phyloP scores from a whole-genome alignment of 768 basidiomycete species.

The Boletus coccyginus region DNA sequence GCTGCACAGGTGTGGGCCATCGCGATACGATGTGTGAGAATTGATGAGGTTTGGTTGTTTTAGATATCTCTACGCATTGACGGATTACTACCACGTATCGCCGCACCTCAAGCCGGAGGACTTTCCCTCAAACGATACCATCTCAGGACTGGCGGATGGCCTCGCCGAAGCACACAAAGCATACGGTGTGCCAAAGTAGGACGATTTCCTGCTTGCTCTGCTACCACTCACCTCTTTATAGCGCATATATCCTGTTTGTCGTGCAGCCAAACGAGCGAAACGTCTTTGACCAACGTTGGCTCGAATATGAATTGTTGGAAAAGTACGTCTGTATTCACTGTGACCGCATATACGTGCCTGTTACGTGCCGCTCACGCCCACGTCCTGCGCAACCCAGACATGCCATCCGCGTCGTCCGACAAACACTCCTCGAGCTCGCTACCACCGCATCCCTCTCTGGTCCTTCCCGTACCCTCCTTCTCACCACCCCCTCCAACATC shows the following conservation, averaged over 20 bases:
- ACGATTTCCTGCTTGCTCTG: constrained; percentile 5
- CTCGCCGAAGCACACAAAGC: constrained; percentile 77
- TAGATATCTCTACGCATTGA: constrained; percentile 67
- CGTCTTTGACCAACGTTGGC: constrained; percentile 86
- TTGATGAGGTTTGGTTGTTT: background rate
- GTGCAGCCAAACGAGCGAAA: constrained; percentile 88
- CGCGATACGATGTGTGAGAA: too few species aligned
- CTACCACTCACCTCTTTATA: constrained; percentile 15
- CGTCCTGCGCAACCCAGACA: constrained; percentile 44
- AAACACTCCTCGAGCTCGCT: constrained; percentile 70
- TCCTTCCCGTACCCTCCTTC: constrained; percentile 41
- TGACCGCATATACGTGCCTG: background rate
- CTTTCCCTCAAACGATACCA: constrained; percentile 74
- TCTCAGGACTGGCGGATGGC: constrained; percentile 66
- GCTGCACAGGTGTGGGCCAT: constrained; percentile 73
- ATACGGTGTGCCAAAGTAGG: constrained; percentile 56
- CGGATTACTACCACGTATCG: constrained; percentile 63
- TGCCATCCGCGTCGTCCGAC: constrained; percentile 69
- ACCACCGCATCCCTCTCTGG: constrained; percentile 52
- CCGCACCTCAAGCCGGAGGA: constrained; percentile 50
- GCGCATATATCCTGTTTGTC: constrained; percentile 77
- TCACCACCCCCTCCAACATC: constrained; percentile 30
- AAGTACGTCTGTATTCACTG: constrained; percentile 43
- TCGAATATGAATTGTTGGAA: constrained; percentile 86
- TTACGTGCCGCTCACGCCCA: background rate